phyloP scores from a whole-genome alignment of 1,139 yeast species.

The Pichia sp. region DNA sequence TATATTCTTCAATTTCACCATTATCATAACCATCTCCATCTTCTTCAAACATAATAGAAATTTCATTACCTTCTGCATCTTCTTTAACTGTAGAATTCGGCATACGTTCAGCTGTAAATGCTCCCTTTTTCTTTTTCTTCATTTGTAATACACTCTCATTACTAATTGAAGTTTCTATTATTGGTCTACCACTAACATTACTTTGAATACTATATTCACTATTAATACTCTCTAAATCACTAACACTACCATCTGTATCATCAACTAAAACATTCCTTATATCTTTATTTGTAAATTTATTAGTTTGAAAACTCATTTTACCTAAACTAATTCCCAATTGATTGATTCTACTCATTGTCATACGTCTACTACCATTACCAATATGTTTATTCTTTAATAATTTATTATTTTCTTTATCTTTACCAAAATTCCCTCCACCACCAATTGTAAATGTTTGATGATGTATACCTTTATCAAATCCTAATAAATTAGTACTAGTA shows the following conservation, averaged over 20 bases:
- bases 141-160: not conserved
- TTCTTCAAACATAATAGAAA: conserved; percentile 44
- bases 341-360: conserved; percentile 13
- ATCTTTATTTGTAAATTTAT: conserved; percentile 19
- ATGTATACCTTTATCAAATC: no score
- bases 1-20: not conserved
- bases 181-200: not conserved
- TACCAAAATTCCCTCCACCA: not conserved
- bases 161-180: not conserved
- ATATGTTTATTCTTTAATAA: not conserved
- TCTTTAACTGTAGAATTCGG: conserved; percentile 69
- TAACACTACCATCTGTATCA: conserved; percentile 58
- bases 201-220: not conserved
- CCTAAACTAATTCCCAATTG: conserved; percentile 16
- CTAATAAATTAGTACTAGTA: no score
- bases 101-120: conserved; percentile 70
- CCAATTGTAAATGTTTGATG: no score
- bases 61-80: conserved; percentile 58
- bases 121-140: conserved; percentile 28
- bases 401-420: not conserved
- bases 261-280: conserved; percentile 17
- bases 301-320: conserved; percentile 13
- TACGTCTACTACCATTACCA: conserved; percentile 2
- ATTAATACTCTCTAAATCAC: conserved; percentile 6
- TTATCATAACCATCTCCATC: not conserved